These are phyloP conservation scores for Leptographium lundbergii DNA, from an alignment of 2,329 filamentous ascomycete species.

Conservation along the genomic window DNA sequence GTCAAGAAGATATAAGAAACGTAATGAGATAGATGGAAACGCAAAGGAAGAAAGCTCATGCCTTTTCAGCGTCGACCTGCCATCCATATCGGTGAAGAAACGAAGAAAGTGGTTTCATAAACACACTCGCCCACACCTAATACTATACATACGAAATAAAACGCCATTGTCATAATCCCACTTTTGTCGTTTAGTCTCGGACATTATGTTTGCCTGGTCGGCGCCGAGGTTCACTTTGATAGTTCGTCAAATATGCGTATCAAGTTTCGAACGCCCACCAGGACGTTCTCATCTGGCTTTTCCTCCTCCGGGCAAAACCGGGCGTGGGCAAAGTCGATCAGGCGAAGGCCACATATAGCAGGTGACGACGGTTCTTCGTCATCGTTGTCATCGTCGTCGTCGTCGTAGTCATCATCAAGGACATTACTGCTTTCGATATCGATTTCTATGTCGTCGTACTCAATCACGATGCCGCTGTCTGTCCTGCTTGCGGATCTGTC, in stretches of 20 bases:
- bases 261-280: constrained; percentile 62
- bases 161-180: neutral
- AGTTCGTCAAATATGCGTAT: constrained; percentile 59
- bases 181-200: neutral
- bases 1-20: neutral
- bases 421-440: constrained; percentile 42
- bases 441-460: constrained; percentile 27
- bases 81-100: neutral
- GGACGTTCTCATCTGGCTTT: constrained; percentile 73
- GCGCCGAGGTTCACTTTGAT: constrained; percentile 18
- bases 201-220: neutral
- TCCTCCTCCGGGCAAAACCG: constrained; percentile 69
- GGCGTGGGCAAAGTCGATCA: constrained; percentile 97
- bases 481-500: constrained; percentile 29
- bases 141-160: neutral
- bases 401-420: constrained; percentile 25
- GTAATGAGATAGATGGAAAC: neutral
- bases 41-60: neutral
- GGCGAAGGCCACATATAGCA: constrained; percentile 64
- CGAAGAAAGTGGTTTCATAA: neutral
- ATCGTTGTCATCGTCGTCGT: constrained; percentile 21
- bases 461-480: constrained; percentile 43
- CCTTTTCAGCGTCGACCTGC: neutral
- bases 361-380: constrained; percentile 32
- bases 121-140: neutral